These are phyloP conservation scores for Chenopodium quinoa DNA, from an alignment of 148 eudicot species.

Conservation along the genomic window DNA sequence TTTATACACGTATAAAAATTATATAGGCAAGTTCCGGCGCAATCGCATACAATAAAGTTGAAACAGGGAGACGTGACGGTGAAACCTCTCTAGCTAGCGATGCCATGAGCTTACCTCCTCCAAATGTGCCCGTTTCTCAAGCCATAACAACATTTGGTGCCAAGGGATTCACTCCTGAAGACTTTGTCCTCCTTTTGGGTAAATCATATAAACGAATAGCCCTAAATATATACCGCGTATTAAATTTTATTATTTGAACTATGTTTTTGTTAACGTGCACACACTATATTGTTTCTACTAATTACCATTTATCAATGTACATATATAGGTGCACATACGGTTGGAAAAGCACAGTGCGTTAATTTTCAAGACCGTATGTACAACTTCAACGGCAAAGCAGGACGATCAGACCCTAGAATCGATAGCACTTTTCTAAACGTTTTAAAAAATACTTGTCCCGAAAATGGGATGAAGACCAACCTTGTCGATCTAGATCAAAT, in stretches of 20 bases:
- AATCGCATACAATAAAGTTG: not conserved
- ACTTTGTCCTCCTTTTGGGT: slow-evolving; percentile 22
- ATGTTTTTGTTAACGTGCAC: too few relatives aligned
- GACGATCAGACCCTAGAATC: slow-evolving; percentile 6
- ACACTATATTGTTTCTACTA: not conserved
- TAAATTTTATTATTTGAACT: too few relatives aligned
- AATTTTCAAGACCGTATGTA: slow-evolving; percentile 39
- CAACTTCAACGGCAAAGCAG: slow-evolving; percentile 32
- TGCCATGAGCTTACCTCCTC: not conserved
- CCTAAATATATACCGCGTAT: too few relatives aligned
- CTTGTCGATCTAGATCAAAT: slow-evolving; percentile 35
- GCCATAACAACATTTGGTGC: not conserved
- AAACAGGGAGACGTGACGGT: slow-evolving; percentile 47
- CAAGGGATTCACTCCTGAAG: not conserved
- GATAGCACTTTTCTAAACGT: not conserved
- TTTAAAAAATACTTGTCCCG: not conserved
- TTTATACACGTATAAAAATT: not conserved
- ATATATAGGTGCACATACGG: slow-evolving; percentile 32
- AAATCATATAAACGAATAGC: not conserved
- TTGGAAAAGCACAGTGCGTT: slow-evolving; percentile 43
- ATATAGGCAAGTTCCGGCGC: slow-evolving; percentile 32
- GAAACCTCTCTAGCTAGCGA: not conserved
- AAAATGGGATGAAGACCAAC: not conserved
- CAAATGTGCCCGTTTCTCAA: not conserved
- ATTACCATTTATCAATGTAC: not conserved